Evolutionary conservation across 1,284 basidiomycete genomes (phyloP).

Genomic region (Trichosporon inkin): DNA sequence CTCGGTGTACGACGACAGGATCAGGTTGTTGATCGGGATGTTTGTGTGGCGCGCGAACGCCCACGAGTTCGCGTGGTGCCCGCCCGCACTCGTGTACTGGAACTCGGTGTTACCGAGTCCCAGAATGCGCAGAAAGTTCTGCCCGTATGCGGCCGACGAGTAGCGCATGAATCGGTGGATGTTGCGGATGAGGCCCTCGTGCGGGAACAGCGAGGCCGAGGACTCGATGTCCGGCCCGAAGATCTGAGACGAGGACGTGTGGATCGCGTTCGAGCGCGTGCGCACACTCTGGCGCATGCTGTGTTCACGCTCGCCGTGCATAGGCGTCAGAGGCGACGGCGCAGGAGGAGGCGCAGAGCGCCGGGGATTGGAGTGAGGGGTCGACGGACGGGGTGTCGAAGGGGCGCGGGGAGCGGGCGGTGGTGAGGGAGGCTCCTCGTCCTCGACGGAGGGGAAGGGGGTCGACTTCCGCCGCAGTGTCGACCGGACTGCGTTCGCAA

Average conservation of each 20-base stretch:
- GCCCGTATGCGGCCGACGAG: conserved; percentile 52
- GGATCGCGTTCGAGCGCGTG: conserved; percentile 22
- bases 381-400: neutral
- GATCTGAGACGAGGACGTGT: conserved; percentile 20
- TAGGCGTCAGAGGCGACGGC: neutral
- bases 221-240: conserved; percentile 22
- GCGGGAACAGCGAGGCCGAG: conserved; percentile 47
- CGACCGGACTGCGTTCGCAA: neutral
- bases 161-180: conserved; percentile 54
- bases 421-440: neutral
- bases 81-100: conserved; percentile 52
- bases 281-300: conserved; percentile 20
- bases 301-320: conserved; percentile 8
- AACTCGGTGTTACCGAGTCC: conserved; percentile 52
- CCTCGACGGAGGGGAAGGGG: conserved; percentile 11
- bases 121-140: conserved; percentile 53
- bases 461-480: conserved; percentile 5
- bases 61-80: conserved; percentile 53
- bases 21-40: conserved; percentile 52
- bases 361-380: neutral
- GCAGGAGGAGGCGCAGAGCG: neutral
- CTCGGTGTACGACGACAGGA: conserved; percentile 54
- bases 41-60: conserved; percentile 52
- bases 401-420: neutral
- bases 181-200: conserved; percentile 51